Conservation (phyloP, 768 basidiomycete species). For the Boletus tomentosulus region DNA sequence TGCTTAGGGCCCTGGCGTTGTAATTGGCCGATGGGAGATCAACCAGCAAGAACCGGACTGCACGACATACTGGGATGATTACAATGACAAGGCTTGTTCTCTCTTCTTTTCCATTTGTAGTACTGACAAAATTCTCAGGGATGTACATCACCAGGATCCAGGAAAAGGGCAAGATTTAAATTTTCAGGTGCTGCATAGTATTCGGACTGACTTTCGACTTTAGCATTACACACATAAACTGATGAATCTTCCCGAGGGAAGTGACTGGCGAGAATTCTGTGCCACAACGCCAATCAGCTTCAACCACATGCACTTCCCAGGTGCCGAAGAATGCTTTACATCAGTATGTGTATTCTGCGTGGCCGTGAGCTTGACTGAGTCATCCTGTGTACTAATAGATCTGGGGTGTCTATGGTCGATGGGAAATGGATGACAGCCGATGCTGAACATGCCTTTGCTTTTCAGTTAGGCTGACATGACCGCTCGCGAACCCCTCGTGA, state of each 20-base stretch:
- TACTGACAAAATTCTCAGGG: conserved; percentile 11
- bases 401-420: conserved; percentile 21
- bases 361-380: background rate
- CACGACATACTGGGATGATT: conserved; percentile 20
- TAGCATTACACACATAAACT: conserved; percentile 28
- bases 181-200: no score
- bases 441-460: conserved; percentile 8
- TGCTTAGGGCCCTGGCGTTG: conserved; percentile 13
- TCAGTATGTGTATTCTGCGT: conserved; percentile 3
- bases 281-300: conserved; percentile 32
- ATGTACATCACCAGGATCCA: conserved; percentile 21
- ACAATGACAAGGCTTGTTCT: conserved; percentile 24
- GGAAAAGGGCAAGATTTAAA: conserved; percentile 13
- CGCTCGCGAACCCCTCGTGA: no score
- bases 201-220: no score
- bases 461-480: no score
- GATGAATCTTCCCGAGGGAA: conserved; percentile 19
- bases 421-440: conserved; percentile 21
- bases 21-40: conserved; percentile 27
- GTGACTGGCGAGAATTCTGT: conserved; percentile 34
- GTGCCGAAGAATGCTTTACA: conserved; percentile 16
- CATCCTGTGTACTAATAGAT: conserved; percentile 5
- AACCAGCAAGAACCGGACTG: conserved; percentile 26
- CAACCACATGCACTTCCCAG: conserved; percentile 16
- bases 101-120: no score